Evolutionary conservation across 495 filamentous ascomycete genomes (phyloP).

Genomic region (Xylaria intraflava): DNA sequence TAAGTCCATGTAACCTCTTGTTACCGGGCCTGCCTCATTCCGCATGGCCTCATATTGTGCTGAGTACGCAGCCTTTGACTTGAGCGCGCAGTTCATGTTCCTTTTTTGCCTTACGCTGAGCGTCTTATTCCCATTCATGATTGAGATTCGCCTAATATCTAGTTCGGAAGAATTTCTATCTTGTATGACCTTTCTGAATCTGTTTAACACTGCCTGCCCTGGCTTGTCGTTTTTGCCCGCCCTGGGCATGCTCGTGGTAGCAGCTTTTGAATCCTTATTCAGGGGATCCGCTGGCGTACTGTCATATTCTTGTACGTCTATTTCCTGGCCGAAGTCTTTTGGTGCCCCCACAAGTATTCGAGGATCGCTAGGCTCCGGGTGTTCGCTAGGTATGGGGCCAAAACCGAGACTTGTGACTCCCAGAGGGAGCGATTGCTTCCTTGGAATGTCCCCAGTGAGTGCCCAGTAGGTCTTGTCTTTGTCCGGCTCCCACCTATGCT

Average conservation of each 20-base stretch:
- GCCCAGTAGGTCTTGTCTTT: neutral
- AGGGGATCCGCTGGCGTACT: neutral
- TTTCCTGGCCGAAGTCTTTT: neutral
- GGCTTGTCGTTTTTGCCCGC: neutral
- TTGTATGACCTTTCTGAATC: neutral
- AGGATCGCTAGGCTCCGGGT: neutral
- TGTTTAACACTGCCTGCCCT: neutral
- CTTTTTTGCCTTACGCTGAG: neutral
- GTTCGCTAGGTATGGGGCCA: conserved; percentile 15
- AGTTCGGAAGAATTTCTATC: neutral
- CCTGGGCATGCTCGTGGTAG: neutral
- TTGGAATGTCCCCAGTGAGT: conserved; percentile 3
- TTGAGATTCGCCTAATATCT: neutral
- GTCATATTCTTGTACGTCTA: neutral
- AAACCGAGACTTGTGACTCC: conserved; percentile 1
- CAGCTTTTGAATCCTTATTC: neutral
- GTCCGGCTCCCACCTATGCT: neutral
- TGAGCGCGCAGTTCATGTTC: neutral
- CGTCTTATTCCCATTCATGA: neutral
- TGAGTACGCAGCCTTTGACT: neutral
- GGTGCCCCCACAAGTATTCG: conserved; percentile 18
- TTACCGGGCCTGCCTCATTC: neutral
- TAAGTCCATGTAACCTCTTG: neutral
- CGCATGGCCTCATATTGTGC: neutral
- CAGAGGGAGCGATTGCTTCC: conserved; percentile 11